Evolutionary conservation across 2,329 filamentous ascomycete species (phyloP), one percentile per base, ranked within the genome.

Genomic region (Penicillium brasilianum): DNA sequence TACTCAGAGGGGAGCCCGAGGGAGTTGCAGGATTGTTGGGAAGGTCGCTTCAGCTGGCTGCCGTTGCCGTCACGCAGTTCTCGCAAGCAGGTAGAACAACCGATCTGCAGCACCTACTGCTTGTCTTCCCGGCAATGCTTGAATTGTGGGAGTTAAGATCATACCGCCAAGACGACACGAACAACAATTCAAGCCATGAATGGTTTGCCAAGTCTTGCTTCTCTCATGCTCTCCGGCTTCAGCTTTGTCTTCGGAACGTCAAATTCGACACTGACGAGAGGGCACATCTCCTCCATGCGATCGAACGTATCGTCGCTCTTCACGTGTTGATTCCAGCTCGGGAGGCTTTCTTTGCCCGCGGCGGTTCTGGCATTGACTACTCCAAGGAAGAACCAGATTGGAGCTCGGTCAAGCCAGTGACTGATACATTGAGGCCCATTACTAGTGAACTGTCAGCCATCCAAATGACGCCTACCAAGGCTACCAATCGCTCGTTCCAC

Each of bases 261-360:
- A 68, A 67, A 22, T 66, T 73, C 13, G 71, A 74, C 30, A 74
- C 71, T 9, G 72, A 73, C 50, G 74, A 76, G 50, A 71, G 66
- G 43, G 62, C 66, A 18, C 71, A 71, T 32, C 69, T 77, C 2
- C 59, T 74, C 14, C 71, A 73, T 57, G 68, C 72, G 9, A 61
- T 79, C 51, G 77, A 79, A 61, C 72, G 74, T 48, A 64, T 76
- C 10, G 72, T 78, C 57, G 77, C 75, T 10, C 69, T 79, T 36
- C 78, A 80, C 69, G 72, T 80, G n/a, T 67, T 80, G 1, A 69
- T 80, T 5, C 78, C 78, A 8, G 69, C 76, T 6, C 77, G 78
- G 28, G 71, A 70, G 5, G 66, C 68, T 6, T 81, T 80, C 63
- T 75, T 77, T 48, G 70, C 71, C 9, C 66, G 72, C 61, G 71